Evolutionary conservation across 2,329 filamentous ascomycete genomes (phyloP), one percentile per base, ranked within the genome.

Genomic region (Fusarium staphyleae): DNA sequence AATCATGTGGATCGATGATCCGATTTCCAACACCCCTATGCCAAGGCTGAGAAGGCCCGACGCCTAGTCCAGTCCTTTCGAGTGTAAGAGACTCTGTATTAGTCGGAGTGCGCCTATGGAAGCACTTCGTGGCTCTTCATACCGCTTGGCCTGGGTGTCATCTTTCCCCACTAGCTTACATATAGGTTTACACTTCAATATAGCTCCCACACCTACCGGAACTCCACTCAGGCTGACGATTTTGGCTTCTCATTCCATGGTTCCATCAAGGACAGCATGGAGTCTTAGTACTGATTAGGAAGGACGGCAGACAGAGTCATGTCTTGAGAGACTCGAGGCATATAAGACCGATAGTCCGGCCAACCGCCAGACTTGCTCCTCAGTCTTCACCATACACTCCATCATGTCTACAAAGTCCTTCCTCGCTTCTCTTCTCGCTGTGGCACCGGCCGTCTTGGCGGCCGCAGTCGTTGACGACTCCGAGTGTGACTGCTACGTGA

Each of bases 401-500:
- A 60, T 53, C 55, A 68, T 68, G 64, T 46, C 48, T 33, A 48
- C 53, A 12, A 68, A 54, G 40, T 42, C 47, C 15, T n/a, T 66
- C 29, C 16, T 67, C 39, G 22, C 55, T 3, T 64, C 63, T n/a
- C 53, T 67, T 33, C 60, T 68, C n/a, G 48, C 55, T 14, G 49
- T 51, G 10, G 58, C 61, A 22, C 60, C 64, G 10, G 18, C 57
- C 46, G 60, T 53, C 26, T 15, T 67, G 22, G 62, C 53, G 9
- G 30, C 26, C 34, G 13, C 14, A 13, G 30, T 22, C 24, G 55
- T 56, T 35, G 57, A 68, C 24, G 57, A 65, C 39, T 57, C 62
- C 9, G 34, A 65, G 30, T 71, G 69, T 48, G 69, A 71, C 45
- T 71, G 69, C 45, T 71, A 68, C n/a, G 48, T 70, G 13, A 68